Conservation (phyloP, 148 eudicot genomes). For the Tetragonia tetragonoides region DNA sequence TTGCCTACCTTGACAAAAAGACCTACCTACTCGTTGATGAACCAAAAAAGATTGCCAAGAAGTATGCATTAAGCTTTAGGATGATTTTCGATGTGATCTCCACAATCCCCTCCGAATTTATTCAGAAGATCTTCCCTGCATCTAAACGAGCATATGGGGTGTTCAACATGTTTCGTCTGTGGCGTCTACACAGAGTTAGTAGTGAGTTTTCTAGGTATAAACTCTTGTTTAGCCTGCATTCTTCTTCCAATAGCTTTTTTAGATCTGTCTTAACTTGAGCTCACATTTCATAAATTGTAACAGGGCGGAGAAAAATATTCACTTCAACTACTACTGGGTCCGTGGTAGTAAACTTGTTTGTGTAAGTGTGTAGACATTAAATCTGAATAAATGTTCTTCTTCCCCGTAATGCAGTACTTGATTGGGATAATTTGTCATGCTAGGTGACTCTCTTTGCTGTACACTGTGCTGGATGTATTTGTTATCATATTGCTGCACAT, state of each 20-base stretch:
- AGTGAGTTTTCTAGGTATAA: slow-evolving; percentile 62
- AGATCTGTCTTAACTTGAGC: neutral
- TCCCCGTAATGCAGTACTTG: neutral
- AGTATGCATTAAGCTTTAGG: slow-evolving; percentile 47
- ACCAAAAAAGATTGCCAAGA: slow-evolving; percentile 52
- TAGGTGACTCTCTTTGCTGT: slow-evolving; percentile 80
- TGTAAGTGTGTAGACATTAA: slow-evolving; percentile 37
- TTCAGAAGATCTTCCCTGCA: slow-evolving; percentile 36
- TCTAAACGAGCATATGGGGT: slow-evolving; percentile 49
- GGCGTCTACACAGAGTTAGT: slow-evolving; percentile 88
- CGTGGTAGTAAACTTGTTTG: slow-evolving; percentile 63
- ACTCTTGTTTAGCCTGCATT: neutral
- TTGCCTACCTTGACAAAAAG: slow-evolving; percentile 56
- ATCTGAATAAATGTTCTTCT: neutral
- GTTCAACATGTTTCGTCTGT: slow-evolving; percentile 81
- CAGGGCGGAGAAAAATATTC: slow-evolving; percentile 71
- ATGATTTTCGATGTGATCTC: slow-evolving; percentile 58
- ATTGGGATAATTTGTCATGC: neutral
- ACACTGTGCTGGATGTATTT: slow-evolving; percentile 82
- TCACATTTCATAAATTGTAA: neutral
- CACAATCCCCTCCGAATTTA: slow-evolving; percentile 56
- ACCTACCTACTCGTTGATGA: slow-evolving; percentile 56
- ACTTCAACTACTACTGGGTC: slow-evolving; percentile 64
- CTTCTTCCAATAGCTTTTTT: neutral
- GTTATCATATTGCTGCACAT: slow-evolving; percentile 66